Base-by-base conservation (phyloP, 495 filamentous ascomycete genomes). In the Cercophora scortea region DNA sequence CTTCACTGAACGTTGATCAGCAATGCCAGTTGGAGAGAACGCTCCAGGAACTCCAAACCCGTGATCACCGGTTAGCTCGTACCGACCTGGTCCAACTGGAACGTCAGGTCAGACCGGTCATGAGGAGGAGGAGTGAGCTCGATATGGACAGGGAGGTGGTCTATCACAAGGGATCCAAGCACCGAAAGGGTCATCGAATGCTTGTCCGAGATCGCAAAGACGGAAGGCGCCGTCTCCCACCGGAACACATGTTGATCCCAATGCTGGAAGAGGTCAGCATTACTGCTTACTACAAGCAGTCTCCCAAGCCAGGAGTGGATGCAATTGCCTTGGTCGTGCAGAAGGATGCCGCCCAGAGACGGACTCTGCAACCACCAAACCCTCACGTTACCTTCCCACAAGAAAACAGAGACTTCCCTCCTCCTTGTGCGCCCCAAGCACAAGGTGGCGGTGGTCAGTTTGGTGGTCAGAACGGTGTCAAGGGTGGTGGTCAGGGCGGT, bases 231-330 rank as follows among this genome's bases (percentile, higher is more conserved):
- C 16, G n/a, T 6, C 46, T 45, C 8, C 38, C 32, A 25, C 12
- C 40, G 47, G 16, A 32, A 13, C n/a, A 5, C 5, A 25, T 25
- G 5, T 25, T 25, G 41, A 43, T 5, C 15, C 9, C 8, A 6
- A 19, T 12, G 2, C 53, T 56, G 13, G 64, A 73, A 45, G 45
- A 61, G 3, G 54, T 69, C 9, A 67, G 63, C 15, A 45, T 73
- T 36, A 69, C 58, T 6, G 65, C 64, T 6, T 73, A 71, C 43
- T 73, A 67, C 52, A 68, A 70, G 56, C 58, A 59, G 17, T 49
- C 50, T 1, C 71, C 67, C 4, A 53, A 50, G 32, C 52, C 53
- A 4, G 61, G 59, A 0, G 62, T 60, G 9, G 55, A 71, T 25
- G 56, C 66, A 11, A 15, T 55, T 4, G 42, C 33, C 17, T 47